Evolutionary conservation across 1,284 basidiomycete species (phyloP).

Genomic region (Cryptococcus sp.): DNA sequence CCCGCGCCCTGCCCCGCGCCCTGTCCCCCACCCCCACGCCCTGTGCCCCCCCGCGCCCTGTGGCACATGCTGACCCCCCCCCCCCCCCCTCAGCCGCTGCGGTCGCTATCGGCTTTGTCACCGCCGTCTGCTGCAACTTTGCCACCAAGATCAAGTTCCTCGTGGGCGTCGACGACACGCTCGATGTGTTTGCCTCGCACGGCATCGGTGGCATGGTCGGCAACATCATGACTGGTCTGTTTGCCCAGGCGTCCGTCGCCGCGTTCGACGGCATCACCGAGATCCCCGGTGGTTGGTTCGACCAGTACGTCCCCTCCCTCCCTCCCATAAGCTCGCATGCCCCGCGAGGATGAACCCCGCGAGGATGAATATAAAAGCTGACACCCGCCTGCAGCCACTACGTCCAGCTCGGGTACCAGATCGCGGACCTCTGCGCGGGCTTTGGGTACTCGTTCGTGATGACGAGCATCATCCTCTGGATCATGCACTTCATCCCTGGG

Average conservation of each 20-base stretch:
- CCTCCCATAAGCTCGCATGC: too few relatives aligned
- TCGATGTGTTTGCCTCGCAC: conserved; percentile 80
- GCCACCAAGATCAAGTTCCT: conserved; percentile 81
- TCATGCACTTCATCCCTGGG: conserved; percentile 88
- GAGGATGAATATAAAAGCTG: neutral
- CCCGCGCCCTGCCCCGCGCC: neutral
- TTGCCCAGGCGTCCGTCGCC: conserved; percentile 82
- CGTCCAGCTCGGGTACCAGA: conserved; percentile 78
- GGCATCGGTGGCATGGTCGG: conserved; percentile 84
- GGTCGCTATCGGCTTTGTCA: conserved; percentile 79
- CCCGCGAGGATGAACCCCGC: too few relatives aligned
- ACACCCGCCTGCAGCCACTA: conserved; percentile 12
- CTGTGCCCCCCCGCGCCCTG: too few relatives aligned
- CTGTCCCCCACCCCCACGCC: too few relatives aligned
- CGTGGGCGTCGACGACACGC: conserved; percentile 64
- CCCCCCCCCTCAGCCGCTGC: conserved; percentile 68
- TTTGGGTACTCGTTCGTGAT: conserved; percentile 72
- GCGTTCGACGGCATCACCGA: conserved; percentile 70
- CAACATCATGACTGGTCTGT: conserved; percentile 63
- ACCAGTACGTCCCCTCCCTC: conserved; percentile 55
- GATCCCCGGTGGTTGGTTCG: conserved; percentile 86
- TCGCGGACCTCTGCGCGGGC: conserved; percentile 68
- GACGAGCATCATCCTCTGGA: conserved; percentile 83
- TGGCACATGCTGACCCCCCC: too few relatives aligned
- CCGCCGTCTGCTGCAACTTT: conserved; percentile 84